Evolutionary conservation across 1,284 basidiomycete species (phyloP), one percentile per base, ranked within the genome.

Genomic region (Ceraceosorus guamensis): DNA sequence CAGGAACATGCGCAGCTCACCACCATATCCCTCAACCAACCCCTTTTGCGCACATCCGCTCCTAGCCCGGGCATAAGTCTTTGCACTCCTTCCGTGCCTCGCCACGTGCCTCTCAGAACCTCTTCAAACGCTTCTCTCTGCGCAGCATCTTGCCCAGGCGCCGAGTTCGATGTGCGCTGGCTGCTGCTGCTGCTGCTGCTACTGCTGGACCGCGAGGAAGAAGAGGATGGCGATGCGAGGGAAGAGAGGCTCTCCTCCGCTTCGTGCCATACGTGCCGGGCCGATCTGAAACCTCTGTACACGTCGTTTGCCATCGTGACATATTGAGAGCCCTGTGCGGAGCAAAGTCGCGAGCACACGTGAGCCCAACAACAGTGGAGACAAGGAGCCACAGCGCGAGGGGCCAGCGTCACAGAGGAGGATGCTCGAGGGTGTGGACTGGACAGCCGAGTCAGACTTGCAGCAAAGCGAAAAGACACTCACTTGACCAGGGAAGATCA

Each of bases 251-350:
- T 60, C 41, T 70, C 65, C 49, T 76, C 72, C 1, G 72, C 71
- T 47, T 66, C 61, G 32, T 68, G 62, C 72, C 73, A 76, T 14
- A 73, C 60, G 11, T 59, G 59, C 2, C 73, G 58, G 4, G 72
- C 71, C 5, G 67, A 56, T n/a, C 63, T 58, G 51, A 67, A 76
- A 8, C 59, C 34, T 16, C 67, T 59, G 62, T 69, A 76, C 37
- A 75, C 61, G 37, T 76, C 72, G 18, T 64, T 62, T 10, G 69
- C 66, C 73, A 76, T 73, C 57, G 66, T 67, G 14, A 75, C 71
- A 56, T 75, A 75, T 56, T 73, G 71, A 0, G 70, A 73, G 5
- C 72, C 73, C 47, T 63, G 55, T 11, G 35, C 46, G 18, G 52
- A 41, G 18, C 39, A 50, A 24, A 44, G 24, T 3, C 45, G 39